Percentiles rank a stretch among this genome's conserved stretches.
phyloP scores from a whole-genome alignment of 139 green algal genomes.

The Zygnema circumcarinatum region DNA sequence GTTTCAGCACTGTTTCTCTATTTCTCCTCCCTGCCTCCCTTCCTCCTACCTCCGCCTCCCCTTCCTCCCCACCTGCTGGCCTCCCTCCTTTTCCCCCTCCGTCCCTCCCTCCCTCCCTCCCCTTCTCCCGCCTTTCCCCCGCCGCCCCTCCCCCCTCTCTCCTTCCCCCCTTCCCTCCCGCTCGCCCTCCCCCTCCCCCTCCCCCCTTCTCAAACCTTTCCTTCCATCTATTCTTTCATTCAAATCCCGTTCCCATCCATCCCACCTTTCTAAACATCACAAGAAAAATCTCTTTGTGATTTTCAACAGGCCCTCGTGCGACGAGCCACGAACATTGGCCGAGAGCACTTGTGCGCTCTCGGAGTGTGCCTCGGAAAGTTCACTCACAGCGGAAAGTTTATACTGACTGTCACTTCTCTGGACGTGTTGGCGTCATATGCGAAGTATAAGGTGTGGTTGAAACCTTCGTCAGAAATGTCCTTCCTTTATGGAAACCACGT shows the following conservation, averaged over 20 bases:
- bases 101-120: too few species aligned
- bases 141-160: too few species aligned
- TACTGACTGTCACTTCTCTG: conserved; percentile 88
- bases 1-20: too few species aligned
- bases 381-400: conserved; percentile 95
- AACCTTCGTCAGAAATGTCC: conserved; percentile 95
- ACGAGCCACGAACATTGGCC: conserved; percentile 67
- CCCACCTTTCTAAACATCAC: background rate
- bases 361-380: conserved; percentile 96
- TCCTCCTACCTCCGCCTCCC: too few species aligned
- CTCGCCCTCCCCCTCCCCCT: background rate
- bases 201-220: too few species aligned
- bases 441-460: conserved; percentile 99
- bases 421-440: conserved; percentile 88
- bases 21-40: too few species aligned
- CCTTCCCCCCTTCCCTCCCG: background rate
- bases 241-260: background rate
- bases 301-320: conserved; percentile 27
- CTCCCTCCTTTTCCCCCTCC: too few species aligned
- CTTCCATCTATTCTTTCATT: background rate
- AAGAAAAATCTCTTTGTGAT: background rate
- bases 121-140: too few species aligned
- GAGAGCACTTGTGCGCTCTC: conserved; percentile 89
- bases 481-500: conserved; percentile 99
- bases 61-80: too few species aligned